Evolutionary conservation across 2,329 filamentous ascomycete genomes (phyloP), one percentile per base, ranked within the genome.

Genomic region (Cordyceps cateniannulata): DNA sequence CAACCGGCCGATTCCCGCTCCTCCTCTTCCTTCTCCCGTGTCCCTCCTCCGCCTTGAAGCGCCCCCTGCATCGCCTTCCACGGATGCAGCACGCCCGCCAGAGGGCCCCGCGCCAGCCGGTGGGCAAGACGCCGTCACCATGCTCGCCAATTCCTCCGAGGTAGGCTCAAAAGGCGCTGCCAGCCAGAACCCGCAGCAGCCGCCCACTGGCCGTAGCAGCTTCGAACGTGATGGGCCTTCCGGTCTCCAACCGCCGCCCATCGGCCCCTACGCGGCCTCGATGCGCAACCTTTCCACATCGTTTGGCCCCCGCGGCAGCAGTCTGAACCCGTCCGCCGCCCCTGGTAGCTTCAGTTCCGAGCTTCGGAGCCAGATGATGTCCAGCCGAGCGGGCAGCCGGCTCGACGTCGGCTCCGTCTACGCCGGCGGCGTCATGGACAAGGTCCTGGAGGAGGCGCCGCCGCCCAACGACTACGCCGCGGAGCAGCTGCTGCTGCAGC

Each of bases 271-370:
- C 51, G 59, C 52, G 9, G 58, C 58, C 29, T 47, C 58, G 9
- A 60, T 63, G 25, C 79, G 83, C 63, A 81, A 78, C 64, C 67
- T 81, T 18, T 78, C 82, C 69, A 80, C 85, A 67, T 87, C 85
- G 60, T 89, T 85, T 71, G 85, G 81, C 53, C 83, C 86, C 20
- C 85, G 89, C 58, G 85, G 83, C 58, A 81, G 85, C 64, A 91
- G 89, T 53, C 81, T 92, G 69, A 88, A 87, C 63, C 85, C 89
- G 16, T 85, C 86, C 40, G 81, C 85, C 60, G 86, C 84, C 27
- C 87, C 88, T 1, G 93, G 93, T 48, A 96, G 91, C 78, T 97
- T 97, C 79, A 96, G 88, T 68, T 87, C 92, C 38, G 93, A 96
- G 63, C 76, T 96, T 68, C 90, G 89, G 69, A 91, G 87, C 68